Evolutionary conservation across 805 yeast species (phyloP).

Genomic region (Kodamaea kakaduensis): DNA sequence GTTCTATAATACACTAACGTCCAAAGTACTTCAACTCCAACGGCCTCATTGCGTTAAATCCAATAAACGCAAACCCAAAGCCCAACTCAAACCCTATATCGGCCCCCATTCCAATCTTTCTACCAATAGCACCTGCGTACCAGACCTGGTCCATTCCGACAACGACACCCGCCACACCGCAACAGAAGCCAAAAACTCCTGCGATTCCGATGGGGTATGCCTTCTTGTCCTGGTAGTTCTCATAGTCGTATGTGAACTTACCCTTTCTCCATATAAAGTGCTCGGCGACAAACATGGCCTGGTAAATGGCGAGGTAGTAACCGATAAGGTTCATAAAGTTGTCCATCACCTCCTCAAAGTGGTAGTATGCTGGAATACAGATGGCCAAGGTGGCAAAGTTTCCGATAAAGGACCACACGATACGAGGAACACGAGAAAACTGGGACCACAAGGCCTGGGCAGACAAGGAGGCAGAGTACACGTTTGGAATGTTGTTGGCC

Average conservation of each 20-base stretch:
- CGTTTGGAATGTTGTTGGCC: conserved; percentile 89
- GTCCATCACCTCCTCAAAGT: conserved; percentile 67
- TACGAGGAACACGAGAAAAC: conserved; percentile 73
- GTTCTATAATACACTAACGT: conserved; percentile 25
- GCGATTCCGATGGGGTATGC: conserved; percentile 74
- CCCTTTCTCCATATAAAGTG: conserved; percentile 76
- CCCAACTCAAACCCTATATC: conserved; percentile 86
- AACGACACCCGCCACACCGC: conserved; percentile 83
- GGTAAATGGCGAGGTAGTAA: conserved; percentile 85
- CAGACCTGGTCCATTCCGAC: conserved; percentile 85
- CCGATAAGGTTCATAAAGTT: conserved; percentile 90
- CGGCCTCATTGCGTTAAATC: conserved; percentile 54
- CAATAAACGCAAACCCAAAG: conserved; percentile 60
- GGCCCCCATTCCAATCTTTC: conserved; percentile 68
- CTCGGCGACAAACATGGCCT: conserved; percentile 70
- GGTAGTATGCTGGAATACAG: conserved; percentile 82
- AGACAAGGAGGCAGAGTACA: conserved; percentile 85
- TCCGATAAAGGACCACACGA: conserved; percentile 75
- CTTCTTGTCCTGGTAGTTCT: conserved; percentile 53
- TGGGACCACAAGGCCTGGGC: conserved; percentile 82
- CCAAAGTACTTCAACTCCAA: conserved; percentile 64
- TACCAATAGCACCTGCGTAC: conserved; percentile 71
- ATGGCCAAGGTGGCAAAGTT: conserved; percentile 77
- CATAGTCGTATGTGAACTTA: conserved; percentile 59
- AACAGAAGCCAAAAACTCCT: conserved; percentile 71